Evolutionary conservation across 768 basidiomycete species (phyloP).

Genomic region (Suillus americanus): DNA sequence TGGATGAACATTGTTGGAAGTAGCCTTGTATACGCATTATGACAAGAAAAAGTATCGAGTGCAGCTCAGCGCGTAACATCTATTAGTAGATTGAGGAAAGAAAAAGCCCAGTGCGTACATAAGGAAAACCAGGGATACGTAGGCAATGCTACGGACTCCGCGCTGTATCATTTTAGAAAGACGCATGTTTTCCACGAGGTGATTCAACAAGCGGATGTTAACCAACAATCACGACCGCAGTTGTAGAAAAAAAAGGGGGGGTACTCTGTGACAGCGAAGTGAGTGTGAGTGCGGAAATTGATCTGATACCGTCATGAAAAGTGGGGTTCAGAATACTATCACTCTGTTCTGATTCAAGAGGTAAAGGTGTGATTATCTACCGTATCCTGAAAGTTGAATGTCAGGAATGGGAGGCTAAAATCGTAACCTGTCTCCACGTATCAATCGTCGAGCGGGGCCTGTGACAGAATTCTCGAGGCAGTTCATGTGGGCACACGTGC

Average conservation of each 20-base stretch:
- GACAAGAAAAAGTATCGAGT: background rate
- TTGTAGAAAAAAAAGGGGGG: background rate
- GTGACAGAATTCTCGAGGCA: background rate
- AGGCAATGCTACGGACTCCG: constrained; percentile 1
- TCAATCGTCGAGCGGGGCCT: background rate
- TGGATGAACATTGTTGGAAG: background rate
- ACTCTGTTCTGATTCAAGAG: background rate
- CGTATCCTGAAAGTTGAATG: background rate
- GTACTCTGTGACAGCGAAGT: background rate
- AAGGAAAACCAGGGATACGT: constrained; percentile 1
- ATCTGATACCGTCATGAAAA: background rate
- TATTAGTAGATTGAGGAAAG: background rate
- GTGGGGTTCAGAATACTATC: background rate
- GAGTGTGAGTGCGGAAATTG: constrained; percentile 5
- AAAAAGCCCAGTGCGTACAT: background rate
- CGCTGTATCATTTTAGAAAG: background rate
- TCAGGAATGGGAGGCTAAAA: background rate
- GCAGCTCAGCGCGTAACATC: background rate
- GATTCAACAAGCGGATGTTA: background rate
- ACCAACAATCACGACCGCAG: background rate
- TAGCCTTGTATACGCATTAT: background rate
- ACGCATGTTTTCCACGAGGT: constrained; percentile 5
- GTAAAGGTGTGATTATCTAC: too few relatives aligned
- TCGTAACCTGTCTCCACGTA: background rate
- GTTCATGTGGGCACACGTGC: background rate